Base-by-base conservation (phyloP, 805 yeast species). In the Suhomyces pyralidae region DNA sequence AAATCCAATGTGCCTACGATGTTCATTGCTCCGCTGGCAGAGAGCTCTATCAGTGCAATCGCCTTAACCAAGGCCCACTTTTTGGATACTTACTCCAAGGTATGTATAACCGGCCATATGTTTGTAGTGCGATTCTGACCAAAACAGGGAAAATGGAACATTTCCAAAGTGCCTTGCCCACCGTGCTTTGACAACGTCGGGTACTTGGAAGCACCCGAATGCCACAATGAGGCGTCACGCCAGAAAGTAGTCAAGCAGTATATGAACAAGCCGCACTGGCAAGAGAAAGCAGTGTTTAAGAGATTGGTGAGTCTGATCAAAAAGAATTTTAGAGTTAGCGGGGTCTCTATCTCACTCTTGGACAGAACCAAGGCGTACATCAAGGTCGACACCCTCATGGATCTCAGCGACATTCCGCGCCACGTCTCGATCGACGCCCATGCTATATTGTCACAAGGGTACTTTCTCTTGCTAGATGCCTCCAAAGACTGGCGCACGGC, bases 401-500 rank as follows among this genome's bases (percentile, higher is more conserved):
- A 76, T 5, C 67, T 79, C 51, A 71, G 66, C n/a, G 81, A 76
- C 52, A 76, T 83, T 48, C 83, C 83, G 10, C 71, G 90, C 49
- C 67, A 65, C 19, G 68, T 83, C 2, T 83, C 90, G 7, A 66
- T 88, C 45, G 94, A 88, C 63, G 83, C 83, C 7, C 93, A 88
- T 67, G 75, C 90, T 0, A 75, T 88, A 1, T 67, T 88, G 34
- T 84, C 91, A 0, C 65, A 72, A 6, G 83, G 76, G 2, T 75
- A 77, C 55, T 80, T 88, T 50, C 70, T 82, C 3, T 58, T 88
- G 7, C 62, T 76, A 5, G 88, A 87, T 63, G 84, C 91, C 2
- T 65, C 82, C 5, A 69, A 70, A 34, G 96, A 88, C 62, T 88
- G 96, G 94, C 73, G 96, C 63, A 79, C 85, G 3, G 60, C 67